Conservation (phyloP, 768 basidiomycete genomes). For the Leccinellum rugosiceps region DNA sequence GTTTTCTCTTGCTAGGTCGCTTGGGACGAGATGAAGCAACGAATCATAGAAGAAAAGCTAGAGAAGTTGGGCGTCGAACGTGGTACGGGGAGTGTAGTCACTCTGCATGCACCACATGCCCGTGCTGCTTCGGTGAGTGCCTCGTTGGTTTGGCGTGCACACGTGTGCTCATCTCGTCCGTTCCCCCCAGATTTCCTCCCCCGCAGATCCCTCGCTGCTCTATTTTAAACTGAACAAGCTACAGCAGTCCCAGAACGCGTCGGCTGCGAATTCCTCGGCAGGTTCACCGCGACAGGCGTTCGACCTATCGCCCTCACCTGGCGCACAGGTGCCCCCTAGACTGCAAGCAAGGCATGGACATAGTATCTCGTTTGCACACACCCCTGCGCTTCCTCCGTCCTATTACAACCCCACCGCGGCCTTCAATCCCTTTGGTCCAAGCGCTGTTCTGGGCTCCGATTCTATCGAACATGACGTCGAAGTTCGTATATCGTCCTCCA, state of each 20-base stretch:
- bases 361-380: constrained; percentile 68
- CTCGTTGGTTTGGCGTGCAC: constrained; percentile 20
- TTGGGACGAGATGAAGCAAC: constrained; percentile 72
- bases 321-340: constrained; percentile 33
- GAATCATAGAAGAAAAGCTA: constrained; percentile 76
- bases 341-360: constrained; percentile 65
- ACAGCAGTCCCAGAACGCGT: constrained; percentile 62
- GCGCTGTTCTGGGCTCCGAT: constrained; percentile 53
- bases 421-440: constrained; percentile 66
- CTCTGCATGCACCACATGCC: constrained; percentile 72
- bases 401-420: constrained; percentile 38
- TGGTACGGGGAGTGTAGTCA: constrained; percentile 47
- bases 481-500: constrained; percentile 20
- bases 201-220: constrained; percentile 79
- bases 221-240: constrained; percentile 83
- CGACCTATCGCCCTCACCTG: constrained; percentile 52
- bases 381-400: constrained; percentile 33
- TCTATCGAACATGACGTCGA: constrained; percentile 34
- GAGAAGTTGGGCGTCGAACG: constrained; percentile 78
- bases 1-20: constrained; percentile 44
- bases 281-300: constrained; percentile 64
- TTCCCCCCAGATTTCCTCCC: constrained; percentile 73
- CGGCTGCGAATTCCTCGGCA: constrained; percentile 51
- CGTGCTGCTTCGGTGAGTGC: constrained; percentile 77
- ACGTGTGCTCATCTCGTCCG: neutral